A percentile compares a stretch with the other conserved stretches of the same genome.
phyloP scores from a whole-genome alignment of 176 grass and related monocot genomes.

The Triticum dicoccoides region DNA sequence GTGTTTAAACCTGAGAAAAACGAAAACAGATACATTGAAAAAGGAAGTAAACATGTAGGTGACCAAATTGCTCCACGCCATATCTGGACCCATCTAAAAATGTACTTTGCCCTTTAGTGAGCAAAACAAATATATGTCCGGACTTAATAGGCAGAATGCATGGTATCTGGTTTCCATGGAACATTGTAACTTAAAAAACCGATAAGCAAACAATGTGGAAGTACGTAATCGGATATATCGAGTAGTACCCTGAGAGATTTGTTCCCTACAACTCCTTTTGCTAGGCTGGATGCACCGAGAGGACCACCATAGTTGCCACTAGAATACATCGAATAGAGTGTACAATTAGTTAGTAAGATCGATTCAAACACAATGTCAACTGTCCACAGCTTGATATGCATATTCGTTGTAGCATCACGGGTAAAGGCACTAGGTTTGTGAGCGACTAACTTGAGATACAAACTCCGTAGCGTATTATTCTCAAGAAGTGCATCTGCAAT shows the following conservation, averaged over 20 bases:
- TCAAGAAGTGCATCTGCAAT: constrained; percentile 91
- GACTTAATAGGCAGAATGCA: background rate
- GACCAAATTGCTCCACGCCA: background rate
- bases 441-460: constrained; percentile 91
- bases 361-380: constrained; percentile 5
- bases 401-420: constrained; percentile 5
- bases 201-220: background rate
- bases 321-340: constrained; percentile 29
- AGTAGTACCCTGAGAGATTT: constrained; percentile 88
- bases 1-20: too few species aligned
- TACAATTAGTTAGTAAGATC: constrained; percentile 34
- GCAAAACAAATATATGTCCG: background rate
- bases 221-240: constrained; percentile 6
- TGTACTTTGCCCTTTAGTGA: background rate
- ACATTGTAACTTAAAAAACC: background rate
- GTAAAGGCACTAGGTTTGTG: constrained; percentile 23
- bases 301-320: constrained; percentile 99
- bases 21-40: too few species aligned
- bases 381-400: constrained; percentile 20
- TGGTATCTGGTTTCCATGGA: constrained; percentile 7
- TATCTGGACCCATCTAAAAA: background rate
- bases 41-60: background rate
- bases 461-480: constrained; percentile 74
- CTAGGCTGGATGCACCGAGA: constrained; percentile 82
- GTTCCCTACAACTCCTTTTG: constrained; percentile 85